A percentile compares a stretch with the other conserved stretches of the same genome.
phyloP scores from a whole-genome alignment of 2,329 filamentous ascomycete genomes.

The Coniosporium tulheliwenetii region DNA sequence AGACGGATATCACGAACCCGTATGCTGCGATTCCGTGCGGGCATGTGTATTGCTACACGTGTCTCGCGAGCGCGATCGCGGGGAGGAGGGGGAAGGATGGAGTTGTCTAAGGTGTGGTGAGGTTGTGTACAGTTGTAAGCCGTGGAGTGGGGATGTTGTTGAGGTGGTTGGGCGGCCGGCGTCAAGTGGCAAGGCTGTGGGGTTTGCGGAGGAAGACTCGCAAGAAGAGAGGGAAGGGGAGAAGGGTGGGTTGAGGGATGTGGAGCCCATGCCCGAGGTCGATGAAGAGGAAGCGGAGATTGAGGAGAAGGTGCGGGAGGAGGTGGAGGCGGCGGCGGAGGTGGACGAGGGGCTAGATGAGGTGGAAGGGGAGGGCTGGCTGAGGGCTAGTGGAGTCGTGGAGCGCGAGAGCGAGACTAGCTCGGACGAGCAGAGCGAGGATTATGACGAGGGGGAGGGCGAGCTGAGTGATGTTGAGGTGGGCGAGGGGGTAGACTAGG shows the following conservation, averaged over 20 bases:
- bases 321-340: slow-evolving; percentile 7
- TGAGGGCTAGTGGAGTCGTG: slow-evolving; percentile 11
- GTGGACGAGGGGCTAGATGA: slow-evolving; percentile 10
- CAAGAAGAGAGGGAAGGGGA: slow-evolving; percentile 8
- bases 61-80: slow-evolving; percentile 77
- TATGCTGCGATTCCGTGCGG: slow-evolving; percentile 84
- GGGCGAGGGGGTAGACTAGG: too few relatives aligned
- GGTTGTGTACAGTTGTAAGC: slow-evolving; percentile 67
- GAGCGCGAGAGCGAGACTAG: background rate
- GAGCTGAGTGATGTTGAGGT: background rate
- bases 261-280: slow-evolving; percentile 14
- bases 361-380: slow-evolving; percentile 17
- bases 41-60: slow-evolving; percentile 93
- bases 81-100: slow-evolving; percentile 93
- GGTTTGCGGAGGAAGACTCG: slow-evolving; percentile 10
- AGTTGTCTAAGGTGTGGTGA: slow-evolving; percentile 79
- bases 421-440: slow-evolving; percentile 16
- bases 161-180: slow-evolving; percentile 3
- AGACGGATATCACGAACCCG: slow-evolving; percentile 90
- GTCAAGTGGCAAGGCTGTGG: slow-evolving; percentile 6
- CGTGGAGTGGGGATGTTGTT: slow-evolving; percentile 84
- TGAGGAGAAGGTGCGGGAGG: slow-evolving; percentile 5
- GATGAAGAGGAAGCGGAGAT: slow-evolving; percentile 9
- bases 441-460: slow-evolving; percentile 10
- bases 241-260: slow-evolving; percentile 6